phyloP scores from a whole-genome alignment of 1,284 basidiomycete genomes.

The Austroboletus novae-zelandiae region DNA sequence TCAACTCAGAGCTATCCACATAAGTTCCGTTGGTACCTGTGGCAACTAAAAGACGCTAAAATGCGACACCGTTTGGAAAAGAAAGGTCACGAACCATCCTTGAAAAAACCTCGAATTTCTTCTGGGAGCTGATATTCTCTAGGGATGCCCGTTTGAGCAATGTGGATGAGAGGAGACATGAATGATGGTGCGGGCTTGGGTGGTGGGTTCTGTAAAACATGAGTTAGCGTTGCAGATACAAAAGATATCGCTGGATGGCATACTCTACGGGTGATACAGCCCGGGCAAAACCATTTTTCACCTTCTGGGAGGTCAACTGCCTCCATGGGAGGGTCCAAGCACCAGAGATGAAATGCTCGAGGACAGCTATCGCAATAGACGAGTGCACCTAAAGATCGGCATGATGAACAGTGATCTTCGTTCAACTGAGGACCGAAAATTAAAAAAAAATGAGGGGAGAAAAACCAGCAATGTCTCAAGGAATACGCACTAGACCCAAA shows the following conservation, averaged over 20 bases:
- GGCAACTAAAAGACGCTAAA: constrained; percentile 49
- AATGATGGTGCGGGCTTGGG: constrained; percentile 57
- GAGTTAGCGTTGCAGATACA: constrained; percentile 13
- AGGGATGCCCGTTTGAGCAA: constrained; percentile 63
- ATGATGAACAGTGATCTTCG: constrained; percentile 93
- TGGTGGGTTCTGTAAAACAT: constrained; percentile 55
- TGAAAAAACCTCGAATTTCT: constrained; percentile 84
- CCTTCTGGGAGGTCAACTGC: constrained; percentile 81
- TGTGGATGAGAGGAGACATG: constrained; percentile 67
- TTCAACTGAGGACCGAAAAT: constrained; percentile 57
- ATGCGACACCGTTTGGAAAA: constrained; percentile 12
- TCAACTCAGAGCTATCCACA: constrained; percentile 72
- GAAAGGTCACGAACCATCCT: constrained; percentile 60
- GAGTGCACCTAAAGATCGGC: constrained; percentile 76
- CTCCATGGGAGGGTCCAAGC: constrained; percentile 93
- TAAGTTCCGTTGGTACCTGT: constrained; percentile 76
- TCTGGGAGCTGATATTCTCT: constrained; percentile 88
- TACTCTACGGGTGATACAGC: constrained; percentile 70
- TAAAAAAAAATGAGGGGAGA: constrained; percentile 17
- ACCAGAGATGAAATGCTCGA: constrained; percentile 93
- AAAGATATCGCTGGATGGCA: constrained; percentile 23
- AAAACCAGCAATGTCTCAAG: constrained; percentile 9
- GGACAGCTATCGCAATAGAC: constrained; percentile 98
- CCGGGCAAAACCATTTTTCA: constrained; percentile 92
- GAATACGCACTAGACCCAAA: constrained; percentile 38